Conservation (phyloP, 768 basidiomycete species). For the Podaxis carcinomalis region DNA sequence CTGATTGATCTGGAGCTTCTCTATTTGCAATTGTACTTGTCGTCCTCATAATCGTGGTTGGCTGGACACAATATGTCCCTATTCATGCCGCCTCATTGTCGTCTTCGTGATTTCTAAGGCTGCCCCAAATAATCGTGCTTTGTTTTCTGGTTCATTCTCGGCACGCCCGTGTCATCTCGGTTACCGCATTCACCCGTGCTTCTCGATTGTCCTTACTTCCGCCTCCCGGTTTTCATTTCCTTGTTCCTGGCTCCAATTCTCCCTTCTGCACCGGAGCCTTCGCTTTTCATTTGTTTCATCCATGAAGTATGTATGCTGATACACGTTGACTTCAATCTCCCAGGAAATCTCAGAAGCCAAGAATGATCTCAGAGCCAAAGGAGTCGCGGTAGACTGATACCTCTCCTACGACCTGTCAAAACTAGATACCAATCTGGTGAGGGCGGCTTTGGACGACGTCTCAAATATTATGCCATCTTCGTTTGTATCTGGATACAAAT, state of each 20-base stretch:
- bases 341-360: constrained; percentile 58
- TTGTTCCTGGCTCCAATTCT: neutral
- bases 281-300: constrained; percentile 6
- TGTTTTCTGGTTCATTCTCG: constrained; percentile 2
- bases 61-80: neutral
- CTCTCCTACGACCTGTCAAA: neutral
- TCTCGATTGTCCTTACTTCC: neutral
- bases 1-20: neutral
- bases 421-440: neutral
- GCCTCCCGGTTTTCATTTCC: constrained; percentile 3
- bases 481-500: constrained; percentile 1
- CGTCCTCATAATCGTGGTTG: neutral
- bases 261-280: neutral
- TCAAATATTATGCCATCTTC: neutral
- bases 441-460: neutral
- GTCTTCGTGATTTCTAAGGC: neutral
- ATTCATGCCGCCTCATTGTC: neutral
- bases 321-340: constrained; percentile 10
- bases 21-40: neutral
- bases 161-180: neutral
- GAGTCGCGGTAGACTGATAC: constrained; percentile 53
- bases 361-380: constrained; percentile 52
- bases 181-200: neutral
- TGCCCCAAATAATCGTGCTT: neutral
- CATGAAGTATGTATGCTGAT: constrained; percentile 1